Evolutionary conservation across 2,329 filamentous ascomycete species (phyloP).

Genomic region (Paracamarosporium sp.): DNA sequence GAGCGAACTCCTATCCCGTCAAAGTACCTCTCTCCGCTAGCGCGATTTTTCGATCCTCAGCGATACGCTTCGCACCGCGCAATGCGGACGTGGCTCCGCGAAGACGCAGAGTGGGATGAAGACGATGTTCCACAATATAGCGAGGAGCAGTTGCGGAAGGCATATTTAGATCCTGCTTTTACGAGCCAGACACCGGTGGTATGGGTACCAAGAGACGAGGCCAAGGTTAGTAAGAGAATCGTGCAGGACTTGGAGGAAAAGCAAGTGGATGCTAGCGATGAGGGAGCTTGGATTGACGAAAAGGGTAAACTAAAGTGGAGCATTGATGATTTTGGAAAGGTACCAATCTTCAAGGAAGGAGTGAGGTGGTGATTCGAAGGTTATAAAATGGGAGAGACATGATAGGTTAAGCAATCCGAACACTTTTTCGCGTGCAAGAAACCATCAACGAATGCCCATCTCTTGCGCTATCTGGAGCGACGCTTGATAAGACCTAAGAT

Average conservation of each 20-base stretch:
- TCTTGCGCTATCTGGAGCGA: too few species aligned
- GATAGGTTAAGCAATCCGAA: too few species aligned
- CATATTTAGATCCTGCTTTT: slow-evolving; percentile 43
- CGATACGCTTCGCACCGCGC: slow-evolving; percentile 42
- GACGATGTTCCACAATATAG: slow-evolving; percentile 41
- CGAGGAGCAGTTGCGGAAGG: slow-evolving; percentile 41
- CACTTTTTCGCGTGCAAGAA: too few species aligned
- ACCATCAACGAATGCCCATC: too few species aligned
- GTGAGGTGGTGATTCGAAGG: slow-evolving; percentile 42
- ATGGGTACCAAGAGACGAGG: slow-evolving; percentile 41
- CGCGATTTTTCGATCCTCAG: slow-evolving; percentile 44
- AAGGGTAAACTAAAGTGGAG: slow-evolving; percentile 38
- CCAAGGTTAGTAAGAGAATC: slow-evolving; percentile 41
- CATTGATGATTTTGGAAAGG: slow-evolving; percentile 36
- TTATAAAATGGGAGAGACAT: too few species aligned
- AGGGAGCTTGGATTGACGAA: slow-evolving; percentile 44
- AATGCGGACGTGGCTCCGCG: slow-evolving; percentile 41
- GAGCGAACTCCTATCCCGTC: slow-evolving; percentile 31
- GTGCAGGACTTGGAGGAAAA: slow-evolving; percentile 36
- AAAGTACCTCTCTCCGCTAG: slow-evolving; percentile 34
- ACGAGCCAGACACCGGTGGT: slow-evolving; percentile 41
- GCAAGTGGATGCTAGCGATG: slow-evolving; percentile 36
- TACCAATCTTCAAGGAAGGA: slow-evolving; percentile 41
- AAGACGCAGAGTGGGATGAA: slow-evolving; percentile 35
- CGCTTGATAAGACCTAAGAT: too few species aligned